Evolutionary conservation across 768 basidiomycete species (phyloP).

Genomic region (Mycena vitilis): DNA sequence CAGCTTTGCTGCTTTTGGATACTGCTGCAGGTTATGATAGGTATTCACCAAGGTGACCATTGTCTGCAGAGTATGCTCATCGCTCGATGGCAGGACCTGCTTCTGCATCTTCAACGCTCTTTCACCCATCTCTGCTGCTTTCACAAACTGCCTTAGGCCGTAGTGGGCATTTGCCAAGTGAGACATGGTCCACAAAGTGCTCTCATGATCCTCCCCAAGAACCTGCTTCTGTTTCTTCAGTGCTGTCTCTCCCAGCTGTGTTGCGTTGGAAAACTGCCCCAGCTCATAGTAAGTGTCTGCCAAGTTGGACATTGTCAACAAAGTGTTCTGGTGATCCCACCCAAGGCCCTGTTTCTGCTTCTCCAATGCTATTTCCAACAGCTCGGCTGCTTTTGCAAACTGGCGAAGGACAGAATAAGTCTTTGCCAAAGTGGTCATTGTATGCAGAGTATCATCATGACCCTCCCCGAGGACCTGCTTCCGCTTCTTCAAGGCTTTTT

Average conservation of each 20-base stretch:
- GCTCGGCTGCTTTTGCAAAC: not conserved
- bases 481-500: not conserved
- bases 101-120: not conserved
- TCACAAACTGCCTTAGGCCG: not conserved
- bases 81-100: not conserved
- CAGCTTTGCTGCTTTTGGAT: not conserved
- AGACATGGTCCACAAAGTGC: not conserved
- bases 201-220: not conserved
- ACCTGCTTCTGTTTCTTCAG: too few relatives aligned
- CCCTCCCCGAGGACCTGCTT: not conserved
- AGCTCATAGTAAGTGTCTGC: too few relatives aligned
- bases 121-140: not conserved
- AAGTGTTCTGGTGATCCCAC: constrained; percentile 1
- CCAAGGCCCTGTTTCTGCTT: constrained; percentile 6
- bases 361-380: not conserved
- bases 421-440: constrained; percentile 2
- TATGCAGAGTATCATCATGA: not conserved
- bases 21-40: not conserved
- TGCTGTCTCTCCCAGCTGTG: too few relatives aligned
- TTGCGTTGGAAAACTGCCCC: too few relatives aligned
- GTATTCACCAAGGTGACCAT: not conserved
- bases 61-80: constrained; percentile 4
- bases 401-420: not conserved
- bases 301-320: not conserved
- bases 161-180: not conserved